Conservation (phyloP, 148 eudicot genomes). For the Nepenthes mirabilis region DNA sequence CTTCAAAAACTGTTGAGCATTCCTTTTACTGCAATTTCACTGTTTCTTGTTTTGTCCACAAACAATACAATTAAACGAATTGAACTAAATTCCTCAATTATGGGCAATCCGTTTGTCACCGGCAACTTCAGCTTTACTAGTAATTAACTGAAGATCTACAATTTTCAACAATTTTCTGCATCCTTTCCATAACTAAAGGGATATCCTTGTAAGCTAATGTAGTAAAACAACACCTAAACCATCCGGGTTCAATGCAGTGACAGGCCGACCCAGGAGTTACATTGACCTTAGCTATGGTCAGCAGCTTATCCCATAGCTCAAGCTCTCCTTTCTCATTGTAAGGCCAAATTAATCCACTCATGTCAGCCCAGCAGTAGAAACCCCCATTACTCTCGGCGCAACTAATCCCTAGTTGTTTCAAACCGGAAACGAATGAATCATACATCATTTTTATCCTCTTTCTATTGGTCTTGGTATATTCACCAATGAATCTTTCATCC, state of each 20-base stretch:
- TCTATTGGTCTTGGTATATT: conserved; percentile 34
- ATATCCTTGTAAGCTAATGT: conserved; percentile 49
- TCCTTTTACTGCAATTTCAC: no score
- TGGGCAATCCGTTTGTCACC: no score
- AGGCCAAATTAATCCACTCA: conserved; percentile 58
- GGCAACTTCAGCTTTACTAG: no score
- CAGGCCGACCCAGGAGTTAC: conserved; percentile 74
- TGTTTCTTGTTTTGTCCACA: no score
- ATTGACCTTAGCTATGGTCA: conserved; percentile 60
- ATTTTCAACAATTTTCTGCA: conserved; percentile 38
- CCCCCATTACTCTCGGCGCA: conserved; percentile 70
- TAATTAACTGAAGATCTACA: conserved; percentile 13
- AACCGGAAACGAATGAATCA: conserved; percentile 52
- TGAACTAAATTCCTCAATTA: no score
- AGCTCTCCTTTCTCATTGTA: conserved; percentile 78
- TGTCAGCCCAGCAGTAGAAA: conserved; percentile 75
- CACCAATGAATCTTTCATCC: conserved; percentile 36
- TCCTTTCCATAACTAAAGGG: conserved; percentile 55
- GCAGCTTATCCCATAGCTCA: conserved; percentile 80
- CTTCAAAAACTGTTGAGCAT: no score
- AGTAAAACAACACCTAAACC: conserved; percentile 85
- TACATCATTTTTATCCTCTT: conserved; percentile 40
- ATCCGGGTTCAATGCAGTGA: conserved; percentile 92
- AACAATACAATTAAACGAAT: no score
- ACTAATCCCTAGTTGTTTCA: conserved; percentile 49